Evolutionary conservation across 1,139 yeast species (phyloP).

Genomic region (Pichiaceae sp.): DNA sequence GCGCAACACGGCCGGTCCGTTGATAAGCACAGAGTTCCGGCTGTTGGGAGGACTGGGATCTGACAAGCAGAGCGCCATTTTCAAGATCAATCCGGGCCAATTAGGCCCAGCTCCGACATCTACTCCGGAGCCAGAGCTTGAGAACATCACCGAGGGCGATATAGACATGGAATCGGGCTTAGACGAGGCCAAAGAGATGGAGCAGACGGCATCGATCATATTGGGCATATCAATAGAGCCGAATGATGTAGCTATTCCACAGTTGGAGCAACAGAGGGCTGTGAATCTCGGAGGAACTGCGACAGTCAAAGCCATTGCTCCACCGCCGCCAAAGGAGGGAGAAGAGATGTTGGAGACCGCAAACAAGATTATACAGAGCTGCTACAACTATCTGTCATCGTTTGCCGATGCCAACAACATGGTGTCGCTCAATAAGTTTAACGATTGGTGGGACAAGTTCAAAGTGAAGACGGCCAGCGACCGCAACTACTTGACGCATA

Average conservation of each 20-base stretch:
- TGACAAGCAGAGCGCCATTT: conserved; percentile 84
- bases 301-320: conserved; percentile 7
- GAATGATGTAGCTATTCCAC: conserved; percentile 45
- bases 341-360: conserved; percentile 39
- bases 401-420: conserved; percentile 71
- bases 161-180: conserved; percentile 27
- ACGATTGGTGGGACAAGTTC: conserved; percentile 95
- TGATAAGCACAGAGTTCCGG: conserved; percentile 49
- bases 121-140: conserved; percentile 1
- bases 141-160: conserved; percentile 18
- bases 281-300: background rate
- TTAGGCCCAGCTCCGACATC: conserved; percentile 11
- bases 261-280: conserved; percentile 28
- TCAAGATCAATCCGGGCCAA: conserved; percentile 46
- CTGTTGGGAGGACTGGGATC: conserved; percentile 70
- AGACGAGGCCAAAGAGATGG: conserved; percentile 4
- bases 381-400: conserved; percentile 82
- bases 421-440: conserved; percentile 83
- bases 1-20: background rate
- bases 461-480: conserved; percentile 65
- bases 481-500: conserved; percentile 65
- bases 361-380: conserved; percentile 81
- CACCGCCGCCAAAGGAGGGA: conserved; percentile 1
- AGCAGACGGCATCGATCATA: conserved; percentile 29
- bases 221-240: conserved; percentile 92